Evolutionary conservation across 1,284 basidiomycete species (phyloP).

Genomic region (Puccinia novopanici): DNA sequence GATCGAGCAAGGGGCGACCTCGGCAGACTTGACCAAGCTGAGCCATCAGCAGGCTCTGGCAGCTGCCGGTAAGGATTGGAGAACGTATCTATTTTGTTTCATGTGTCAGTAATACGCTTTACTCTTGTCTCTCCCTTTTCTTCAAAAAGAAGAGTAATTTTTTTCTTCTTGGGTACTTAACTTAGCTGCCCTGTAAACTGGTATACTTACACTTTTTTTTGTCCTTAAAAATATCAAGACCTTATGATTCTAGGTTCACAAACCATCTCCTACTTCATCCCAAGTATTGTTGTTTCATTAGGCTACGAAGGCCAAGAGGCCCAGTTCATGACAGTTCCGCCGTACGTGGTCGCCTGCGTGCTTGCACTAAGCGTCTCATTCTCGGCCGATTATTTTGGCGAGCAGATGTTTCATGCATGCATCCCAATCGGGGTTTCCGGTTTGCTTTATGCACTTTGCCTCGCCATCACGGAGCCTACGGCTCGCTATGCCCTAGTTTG

Average conservation of each 20-base stretch:
- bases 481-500: constrained; percentile 37
- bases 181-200: not conserved
- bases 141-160: too few species aligned
- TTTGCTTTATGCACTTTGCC: constrained; percentile 26
- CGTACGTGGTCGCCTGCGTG: constrained; percentile 61
- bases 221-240: not conserved
- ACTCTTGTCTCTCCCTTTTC: constrained; percentile 29
- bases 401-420: constrained; percentile 15
- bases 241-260: constrained; percentile 58
- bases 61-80: constrained; percentile 57
- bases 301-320: constrained; percentile 60
- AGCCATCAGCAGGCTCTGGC: constrained; percentile 57
- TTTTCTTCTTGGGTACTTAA: not conserved
- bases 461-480: not conserved
- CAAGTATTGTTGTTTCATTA: constrained; percentile 59
- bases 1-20: constrained; percentile 54
- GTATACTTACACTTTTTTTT: not conserved
- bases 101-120: constrained; percentile 56
- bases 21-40: constrained; percentile 53
- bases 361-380: constrained; percentile 59
- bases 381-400: constrained; percentile 47
- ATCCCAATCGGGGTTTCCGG: constrained; percentile 27
- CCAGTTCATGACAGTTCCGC: constrained; percentile 63
- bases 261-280: constrained; percentile 63
- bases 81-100: constrained; percentile 57